phyloP scores from a whole-genome alignment of 179 eudicot genomes.

The Beta macrorhiza region DNA sequence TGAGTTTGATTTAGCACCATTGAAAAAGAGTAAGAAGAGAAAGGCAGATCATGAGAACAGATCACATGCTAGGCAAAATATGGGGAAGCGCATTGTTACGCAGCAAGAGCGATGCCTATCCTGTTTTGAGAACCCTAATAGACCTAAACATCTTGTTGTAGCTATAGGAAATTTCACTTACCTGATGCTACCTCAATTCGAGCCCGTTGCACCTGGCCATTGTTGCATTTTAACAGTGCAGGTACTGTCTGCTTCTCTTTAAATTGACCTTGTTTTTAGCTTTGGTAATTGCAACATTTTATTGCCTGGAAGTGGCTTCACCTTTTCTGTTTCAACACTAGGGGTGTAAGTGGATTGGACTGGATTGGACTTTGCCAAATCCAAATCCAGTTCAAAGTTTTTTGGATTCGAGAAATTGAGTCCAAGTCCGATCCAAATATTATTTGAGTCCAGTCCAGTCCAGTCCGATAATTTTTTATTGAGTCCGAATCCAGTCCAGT shows the following conservation, averaged over 20 bases:
- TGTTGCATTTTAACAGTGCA: conserved; percentile 85
- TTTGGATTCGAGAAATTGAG: too few relatives aligned
- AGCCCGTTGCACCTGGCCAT: conserved; percentile 82
- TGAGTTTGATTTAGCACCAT: conserved; percentile 77
- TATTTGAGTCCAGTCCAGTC: too few relatives aligned
- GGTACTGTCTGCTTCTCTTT: conserved; percentile 38
- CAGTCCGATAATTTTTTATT: too few relatives aligned
- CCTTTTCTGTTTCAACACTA: not conserved
- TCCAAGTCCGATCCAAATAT: too few relatives aligned
- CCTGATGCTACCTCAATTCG: conserved; percentile 74
- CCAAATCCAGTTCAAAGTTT: too few relatives aligned
- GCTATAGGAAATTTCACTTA: conserved; percentile 88
- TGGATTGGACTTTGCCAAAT: too few relatives aligned
- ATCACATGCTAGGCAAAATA: conserved; percentile 34
- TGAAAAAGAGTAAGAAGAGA: conserved; percentile 58
- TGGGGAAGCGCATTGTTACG: conserved; percentile 60
- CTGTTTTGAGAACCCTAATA: conserved; percentile 86
- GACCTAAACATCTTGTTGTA: conserved; percentile 85
- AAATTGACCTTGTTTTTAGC: too few relatives aligned
- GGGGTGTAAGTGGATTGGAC: too few relatives aligned
- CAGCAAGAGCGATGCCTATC: conserved; percentile 88
- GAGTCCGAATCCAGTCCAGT: too few relatives aligned
- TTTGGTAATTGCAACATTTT: not conserved
- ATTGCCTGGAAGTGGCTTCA: not conserved
- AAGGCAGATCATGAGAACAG: conserved; percentile 41